Evolutionary conservation across 2,329 filamentous ascomycete genomes (phyloP), one percentile per base, ranked within the genome.

Genomic region (Bipolaris gigantea): DNA sequence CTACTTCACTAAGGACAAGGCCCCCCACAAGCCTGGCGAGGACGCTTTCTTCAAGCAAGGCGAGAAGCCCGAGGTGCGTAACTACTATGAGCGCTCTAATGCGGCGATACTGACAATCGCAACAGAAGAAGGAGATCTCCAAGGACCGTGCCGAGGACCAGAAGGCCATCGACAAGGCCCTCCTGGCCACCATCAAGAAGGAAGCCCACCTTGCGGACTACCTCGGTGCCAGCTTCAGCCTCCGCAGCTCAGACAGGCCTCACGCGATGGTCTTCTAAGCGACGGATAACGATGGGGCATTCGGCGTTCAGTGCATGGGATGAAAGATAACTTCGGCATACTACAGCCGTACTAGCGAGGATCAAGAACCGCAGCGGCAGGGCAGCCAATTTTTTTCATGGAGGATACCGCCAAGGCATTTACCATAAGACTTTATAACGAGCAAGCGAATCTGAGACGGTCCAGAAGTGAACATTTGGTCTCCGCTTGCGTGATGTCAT

Each of bases 31-130:
- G 89, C 89, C 90, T 73, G 87, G 88, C 74, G 93, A 99, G 86
- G 93, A 97, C 79, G 90, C 92, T 79, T 99, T 99, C 88, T 97
- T 97, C 89, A 92, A 94, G 87, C 92, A 97, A 86, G 84, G 92
- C 80, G 92, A 97, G 88, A 96, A 96, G 88, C 84, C 90, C 77
- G 85, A 96, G 91, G 92, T 96, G 86, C 68, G 89, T 72, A 53
- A 21, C 45, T 43, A 35, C 33, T 16, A 41, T 11, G 27, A 19
- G 18, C 21, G 16, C 13, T 10, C 13, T 6, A 39, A 16, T 10
- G 36, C 35, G 52, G 48, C 32, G 15, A 23, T 42, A 59, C 62
- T 69, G 51, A 71, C 58, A 56, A 19, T 34, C 35, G 43, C 46
- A 18, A 61, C 78, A 97, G 92, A 97, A 97, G 91, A 97, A 97